Evolutionary conservation across 164 flowering plant genomes (phyloP).

Genomic region (Dillenia suffruticosa): DNA sequence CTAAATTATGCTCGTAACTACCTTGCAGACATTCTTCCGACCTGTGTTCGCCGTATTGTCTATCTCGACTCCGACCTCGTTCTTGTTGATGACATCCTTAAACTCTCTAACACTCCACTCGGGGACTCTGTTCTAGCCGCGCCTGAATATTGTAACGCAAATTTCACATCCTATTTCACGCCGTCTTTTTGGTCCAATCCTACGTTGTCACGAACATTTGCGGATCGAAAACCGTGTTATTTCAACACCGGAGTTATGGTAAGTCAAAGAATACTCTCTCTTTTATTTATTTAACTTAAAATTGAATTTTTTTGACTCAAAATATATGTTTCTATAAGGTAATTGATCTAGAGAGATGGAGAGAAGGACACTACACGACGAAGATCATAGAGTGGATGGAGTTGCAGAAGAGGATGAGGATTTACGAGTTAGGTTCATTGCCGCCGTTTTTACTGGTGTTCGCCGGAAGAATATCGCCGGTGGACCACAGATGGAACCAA

Average conservation of each 20-base stretch:
- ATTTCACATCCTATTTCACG: slow-evolving; percentile 77
- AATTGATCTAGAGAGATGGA: slow-evolving; percentile 66
- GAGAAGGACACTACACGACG: slow-evolving; percentile 51
- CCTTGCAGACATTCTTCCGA: slow-evolving; percentile 60
- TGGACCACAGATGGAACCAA: slow-evolving; percentile 91
- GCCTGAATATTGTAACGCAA: slow-evolving; percentile 84
- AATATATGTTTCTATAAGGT: slow-evolving; percentile 19
- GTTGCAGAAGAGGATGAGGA: slow-evolving; percentile 80
- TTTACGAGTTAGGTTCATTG: slow-evolving; percentile 79
- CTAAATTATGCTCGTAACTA: slow-evolving; percentile 82
- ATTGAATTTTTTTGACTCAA: no score
- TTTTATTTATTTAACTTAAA: no score
- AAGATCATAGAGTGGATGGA: slow-evolving; percentile 85
- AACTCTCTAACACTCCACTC: slow-evolving; percentile 53
- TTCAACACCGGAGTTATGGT: slow-evolving; percentile 68
- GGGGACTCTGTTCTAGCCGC: slow-evolving; percentile 62
- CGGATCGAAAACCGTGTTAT: slow-evolving; percentile 55
- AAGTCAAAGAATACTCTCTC: no score
- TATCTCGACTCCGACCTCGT: slow-evolving; percentile 85
- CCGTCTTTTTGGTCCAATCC: slow-evolving; percentile 76
- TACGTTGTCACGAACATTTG: slow-evolving; percentile 53
- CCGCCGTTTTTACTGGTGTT: slow-evolving; percentile 84
- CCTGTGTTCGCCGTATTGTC: slow-evolving; percentile 55
- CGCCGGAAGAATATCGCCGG: slow-evolving; percentile 71
- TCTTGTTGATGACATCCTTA: slow-evolving; percentile 75